phyloP scores from a whole-genome alignment of 768 basidiomycete species.

The Xerocomus brunneocitrinus region DNA sequence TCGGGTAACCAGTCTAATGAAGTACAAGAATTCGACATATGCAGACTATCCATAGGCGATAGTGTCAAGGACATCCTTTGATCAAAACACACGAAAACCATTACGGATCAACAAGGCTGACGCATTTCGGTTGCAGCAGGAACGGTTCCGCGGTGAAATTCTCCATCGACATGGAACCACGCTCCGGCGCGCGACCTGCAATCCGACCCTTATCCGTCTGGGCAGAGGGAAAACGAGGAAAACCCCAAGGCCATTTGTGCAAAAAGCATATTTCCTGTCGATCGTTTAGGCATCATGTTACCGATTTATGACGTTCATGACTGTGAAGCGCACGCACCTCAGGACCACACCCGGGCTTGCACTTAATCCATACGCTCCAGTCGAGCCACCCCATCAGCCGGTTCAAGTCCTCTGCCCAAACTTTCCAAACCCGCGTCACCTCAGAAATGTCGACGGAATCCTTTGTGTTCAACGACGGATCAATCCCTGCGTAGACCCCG shows the following conservation, averaged over 20 bases:
- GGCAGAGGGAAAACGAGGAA: neutral
- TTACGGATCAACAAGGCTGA: no score
- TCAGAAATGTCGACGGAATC: neutral
- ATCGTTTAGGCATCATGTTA: neutral
- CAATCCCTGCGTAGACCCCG: conserved; percentile 21
- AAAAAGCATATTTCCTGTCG: conserved; percentile 25
- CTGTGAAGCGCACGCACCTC: conserved; percentile 33
- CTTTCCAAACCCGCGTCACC: conserved; percentile 6
- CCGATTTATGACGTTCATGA: neutral
- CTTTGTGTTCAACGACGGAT: conserved; percentile 4
- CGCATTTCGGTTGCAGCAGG: no score
- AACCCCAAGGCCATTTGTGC: conserved; percentile 16
- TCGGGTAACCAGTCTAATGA: no score
- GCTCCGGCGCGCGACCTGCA: no score
- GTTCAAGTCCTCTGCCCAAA: conserved; percentile 35
- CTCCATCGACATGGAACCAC: no score
- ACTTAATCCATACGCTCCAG: conserved; percentile 33
- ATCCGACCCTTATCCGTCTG: neutral
- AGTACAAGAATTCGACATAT: no score
- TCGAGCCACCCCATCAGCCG: conserved; percentile 47
- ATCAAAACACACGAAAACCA: no score
- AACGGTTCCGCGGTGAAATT: no score
- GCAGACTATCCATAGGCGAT: no score
- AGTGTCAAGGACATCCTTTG: no score
- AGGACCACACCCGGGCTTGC: conserved; percentile 38